These are phyloP conservation scores for Backusella circina DNA, from an alignment of 192 early-diverging fungal species.

Conservation along the genomic window DNA sequence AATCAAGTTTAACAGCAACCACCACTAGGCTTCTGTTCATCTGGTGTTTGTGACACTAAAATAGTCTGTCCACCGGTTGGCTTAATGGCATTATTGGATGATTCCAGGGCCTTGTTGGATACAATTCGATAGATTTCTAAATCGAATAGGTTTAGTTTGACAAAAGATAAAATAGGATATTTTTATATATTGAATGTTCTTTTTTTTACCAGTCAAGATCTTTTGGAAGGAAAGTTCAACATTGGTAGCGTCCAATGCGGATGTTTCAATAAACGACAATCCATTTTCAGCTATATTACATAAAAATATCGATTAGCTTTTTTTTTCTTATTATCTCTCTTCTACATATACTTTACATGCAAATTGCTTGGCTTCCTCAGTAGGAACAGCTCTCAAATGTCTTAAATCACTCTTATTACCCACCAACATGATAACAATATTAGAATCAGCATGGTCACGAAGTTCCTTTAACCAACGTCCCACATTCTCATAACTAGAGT, in stretches of 20 bases:
- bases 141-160: neutral
- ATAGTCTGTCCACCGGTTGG: slow-evolving; percentile 73
- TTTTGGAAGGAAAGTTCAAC: slow-evolving; percentile 96
- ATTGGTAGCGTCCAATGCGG: slow-evolving; percentile 95
- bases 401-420: slow-evolving; percentile 99
- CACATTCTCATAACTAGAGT: slow-evolving; percentile 93
- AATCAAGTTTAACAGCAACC: slow-evolving; percentile 63
- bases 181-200: neutral
- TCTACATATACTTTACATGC: slow-evolving; percentile 56
- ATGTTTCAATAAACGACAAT: slow-evolving; percentile 97
- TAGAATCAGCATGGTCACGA: slow-evolving; percentile 93
- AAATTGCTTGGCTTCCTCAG: slow-evolving; percentile 98
- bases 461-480: slow-evolving; percentile 98
- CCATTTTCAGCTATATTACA: slow-evolving; percentile 72
- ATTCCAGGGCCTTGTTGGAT: slow-evolving; percentile 94
- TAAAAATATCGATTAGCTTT: neutral
- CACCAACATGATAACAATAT: slow-evolving; percentile 99
- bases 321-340: neutral
- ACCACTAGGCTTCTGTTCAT: slow-evolving; percentile 57
- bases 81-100: slow-evolving; percentile 63
- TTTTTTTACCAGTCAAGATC: slow-evolving; percentile 80
- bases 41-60: slow-evolving; percentile 58
- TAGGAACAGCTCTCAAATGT: slow-evolving; percentile 93
- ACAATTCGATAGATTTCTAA: slow-evolving; percentile 95
- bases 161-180: neutral